Evolutionary conservation across 169 alveolate genomes (phyloP), one percentile per base, ranked within the genome.

Genomic region (Eimeria brunetti): DNA sequence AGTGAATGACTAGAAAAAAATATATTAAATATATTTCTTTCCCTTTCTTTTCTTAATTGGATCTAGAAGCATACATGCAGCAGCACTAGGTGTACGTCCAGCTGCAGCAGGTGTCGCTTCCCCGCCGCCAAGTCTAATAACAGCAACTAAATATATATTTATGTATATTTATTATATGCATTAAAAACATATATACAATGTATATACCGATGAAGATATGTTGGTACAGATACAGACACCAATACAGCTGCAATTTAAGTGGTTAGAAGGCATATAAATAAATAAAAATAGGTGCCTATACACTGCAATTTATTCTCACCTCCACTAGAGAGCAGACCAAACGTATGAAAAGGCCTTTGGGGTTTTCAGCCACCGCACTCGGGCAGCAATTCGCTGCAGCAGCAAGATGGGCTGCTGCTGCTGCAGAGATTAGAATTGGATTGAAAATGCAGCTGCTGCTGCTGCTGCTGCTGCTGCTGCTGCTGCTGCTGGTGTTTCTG

Each of bases 311-410:
- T 33, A 46, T 30, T 44, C 88, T 49, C 67, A 80, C 89, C 89
- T 80, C 89, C 89, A 24, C 67, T n/a, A 30, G 67, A 80, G 89
- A 80, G 89, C 89, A 80, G 89, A 80, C 89, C 89, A 80, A 46
- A 80, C 89, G 46, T 7, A 20, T 14, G 60, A 69, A 36, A 44
- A 49, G 27, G 38, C 27, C 69, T 20, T 49, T 5, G 44, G 41
- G 69, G 67, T 41, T 27, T 49, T 46, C 89, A 80, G 84, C 84
- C 84, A 38, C 84, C 84, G 56, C 84, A 38, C 84, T 73, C 84
- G 89, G 89, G 89, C 89, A 80, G 89, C 89, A 49, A 24, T 20
- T 80, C 49, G 30, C 38, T 41, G 85, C 85, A 75, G 85, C 85
- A 22, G 11, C 51, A 36, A 27, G 27, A 9, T 27, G 71, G 56